Evolutionary conservation across 768 basidiomycete species (phyloP).

Genomic region (Boletus rex-veris): DNA sequence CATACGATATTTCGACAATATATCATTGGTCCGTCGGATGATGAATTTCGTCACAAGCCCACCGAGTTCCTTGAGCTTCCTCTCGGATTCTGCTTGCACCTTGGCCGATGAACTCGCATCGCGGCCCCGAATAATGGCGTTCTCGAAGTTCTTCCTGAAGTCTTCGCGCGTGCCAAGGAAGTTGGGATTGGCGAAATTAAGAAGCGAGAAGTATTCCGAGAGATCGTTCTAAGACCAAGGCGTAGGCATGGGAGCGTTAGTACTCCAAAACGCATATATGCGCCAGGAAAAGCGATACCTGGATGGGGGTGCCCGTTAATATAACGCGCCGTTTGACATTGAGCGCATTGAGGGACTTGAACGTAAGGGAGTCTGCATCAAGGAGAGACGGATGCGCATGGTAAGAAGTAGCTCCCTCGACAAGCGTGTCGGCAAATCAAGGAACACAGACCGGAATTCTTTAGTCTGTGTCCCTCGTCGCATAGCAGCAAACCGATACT

Average conservation of each 20-base stretch:
- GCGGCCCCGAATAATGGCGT: slow-evolving; percentile 84
- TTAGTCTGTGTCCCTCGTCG: slow-evolving; percentile 95
- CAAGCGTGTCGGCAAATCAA: neutral
- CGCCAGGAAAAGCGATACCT: slow-evolving; percentile 40
- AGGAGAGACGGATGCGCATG: neutral
- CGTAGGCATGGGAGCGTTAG: neutral
- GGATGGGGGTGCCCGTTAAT: slow-evolving; percentile 90
- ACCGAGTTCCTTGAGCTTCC: slow-evolving; percentile 88
- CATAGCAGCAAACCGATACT: slow-evolving; percentile 90
- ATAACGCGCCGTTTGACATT: slow-evolving; percentile 91
- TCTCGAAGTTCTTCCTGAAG: slow-evolving; percentile 94
- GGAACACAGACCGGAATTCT: slow-evolving; percentile 78
- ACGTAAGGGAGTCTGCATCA: slow-evolving; percentile 75
- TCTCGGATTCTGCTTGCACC: slow-evolving; percentile 78
- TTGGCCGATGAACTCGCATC: slow-evolving; percentile 81
- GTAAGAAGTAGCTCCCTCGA: slow-evolving; percentile 1
- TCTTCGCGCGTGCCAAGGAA: slow-evolving; percentile 85
- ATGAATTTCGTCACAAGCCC: slow-evolving; percentile 89
- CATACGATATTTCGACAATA: slow-evolving; percentile 91
- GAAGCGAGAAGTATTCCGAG: slow-evolving; percentile 89
- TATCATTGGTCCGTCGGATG: slow-evolving; percentile 89
- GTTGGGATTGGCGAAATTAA: slow-evolving; percentile 91
- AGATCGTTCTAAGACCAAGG: slow-evolving; percentile 70
- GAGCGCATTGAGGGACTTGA: slow-evolving; percentile 75
- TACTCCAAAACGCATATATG: neutral